These are phyloP conservation scores for Lupinus albus DNA, from an alignment of 306 rosid species.

Conservation along the genomic window DNA sequence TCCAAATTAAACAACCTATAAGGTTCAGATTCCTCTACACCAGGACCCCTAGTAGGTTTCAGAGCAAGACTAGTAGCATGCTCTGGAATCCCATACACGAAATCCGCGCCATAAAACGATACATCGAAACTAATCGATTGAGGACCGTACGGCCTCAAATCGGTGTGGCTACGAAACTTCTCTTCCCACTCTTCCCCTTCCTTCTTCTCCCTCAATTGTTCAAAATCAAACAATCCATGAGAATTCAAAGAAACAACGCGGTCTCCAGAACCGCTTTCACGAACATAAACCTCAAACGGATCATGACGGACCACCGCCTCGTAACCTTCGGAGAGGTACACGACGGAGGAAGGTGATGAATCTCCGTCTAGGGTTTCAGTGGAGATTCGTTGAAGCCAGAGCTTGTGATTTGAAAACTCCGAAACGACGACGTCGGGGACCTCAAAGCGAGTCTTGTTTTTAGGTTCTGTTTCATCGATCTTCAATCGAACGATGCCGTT, in stretches of 20 bases:
- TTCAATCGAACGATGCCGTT: constrained; percentile 73
- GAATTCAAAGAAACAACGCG: constrained; percentile 79
- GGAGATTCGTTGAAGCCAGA: constrained; percentile 66
- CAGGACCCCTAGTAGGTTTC: constrained; percentile 85
- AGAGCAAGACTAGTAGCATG: constrained; percentile 73
- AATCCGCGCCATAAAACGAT: constrained; percentile 76
- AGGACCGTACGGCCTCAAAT: constrained; percentile 79
- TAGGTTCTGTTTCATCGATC: constrained; percentile 77
- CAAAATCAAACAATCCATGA: constrained; percentile 86
- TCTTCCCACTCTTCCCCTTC: constrained; percentile 88
- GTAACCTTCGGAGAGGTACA: constrained; percentile 61
- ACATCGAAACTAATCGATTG: constrained; percentile 93
- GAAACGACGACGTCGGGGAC: constrained; percentile 79
- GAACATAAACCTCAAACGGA: constrained; percentile 84
- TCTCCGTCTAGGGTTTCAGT: constrained; percentile 53
- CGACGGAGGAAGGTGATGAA: constrained; percentile 53
- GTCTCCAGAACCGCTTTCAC: constrained; percentile 56
- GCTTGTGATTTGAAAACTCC: constrained; percentile 55
- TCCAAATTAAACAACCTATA: constrained; percentile 85
- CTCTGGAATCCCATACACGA: constrained; percentile 92
- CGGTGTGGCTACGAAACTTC: constrained; percentile 69
- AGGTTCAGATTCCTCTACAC: constrained; percentile 80
- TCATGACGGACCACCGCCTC: constrained; percentile 83
- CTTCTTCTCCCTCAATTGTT: constrained; percentile 61
- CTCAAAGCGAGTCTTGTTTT: constrained; percentile 60